Evolutionary conservation across 352 stramenopile genomes (phyloP).

Genomic region (Plasmopara halstedii): DNA sequence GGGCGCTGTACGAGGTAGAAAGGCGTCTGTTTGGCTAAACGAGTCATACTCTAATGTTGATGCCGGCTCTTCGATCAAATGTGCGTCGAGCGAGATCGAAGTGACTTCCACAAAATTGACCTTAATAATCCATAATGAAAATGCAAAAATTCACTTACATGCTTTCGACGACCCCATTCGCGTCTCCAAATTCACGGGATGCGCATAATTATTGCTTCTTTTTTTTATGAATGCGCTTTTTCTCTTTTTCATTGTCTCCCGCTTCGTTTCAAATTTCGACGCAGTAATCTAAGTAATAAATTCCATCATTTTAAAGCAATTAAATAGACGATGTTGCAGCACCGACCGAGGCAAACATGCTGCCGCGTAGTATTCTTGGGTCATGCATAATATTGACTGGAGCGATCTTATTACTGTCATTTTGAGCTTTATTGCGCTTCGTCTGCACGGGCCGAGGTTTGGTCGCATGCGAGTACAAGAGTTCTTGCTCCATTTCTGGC

Average conservation of each 20-base stretch:
- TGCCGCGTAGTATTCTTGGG: conserved; percentile 50
- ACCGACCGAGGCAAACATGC: conserved; percentile 44
- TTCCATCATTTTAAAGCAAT: background rate
- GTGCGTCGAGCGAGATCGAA: conserved; percentile 43
- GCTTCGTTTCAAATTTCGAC: conserved; percentile 8
- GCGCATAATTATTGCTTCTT: conserved; percentile 19
- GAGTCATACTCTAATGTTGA: conserved; percentile 28
- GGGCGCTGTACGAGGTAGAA: conserved; percentile 26
- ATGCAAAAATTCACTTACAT: conserved; percentile 19
- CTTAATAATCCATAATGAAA: too few relatives aligned
- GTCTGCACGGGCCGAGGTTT: conserved; percentile 69
- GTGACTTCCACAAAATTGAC: conserved; percentile 29
- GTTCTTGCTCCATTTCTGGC: conserved; percentile 33
- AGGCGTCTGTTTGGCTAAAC: conserved; percentile 66
- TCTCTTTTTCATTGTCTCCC: conserved; percentile 33
- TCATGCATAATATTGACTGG: conserved; percentile 74
- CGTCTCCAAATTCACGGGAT: conserved; percentile 19
- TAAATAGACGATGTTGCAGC: background rate
- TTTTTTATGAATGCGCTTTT: conserved; percentile 12
- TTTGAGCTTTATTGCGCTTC: conserved; percentile 37
- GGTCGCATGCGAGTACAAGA: conserved; percentile 73
- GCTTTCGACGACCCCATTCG: conserved; percentile 24
- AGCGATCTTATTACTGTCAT: conserved; percentile 22
- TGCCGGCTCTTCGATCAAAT: conserved; percentile 54
- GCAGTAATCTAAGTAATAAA: conserved; percentile 6